phyloP scores from a whole-genome alignment of 2,329 filamentous ascomycete species.

The Paracorniculantispora psalliotae region DNA sequence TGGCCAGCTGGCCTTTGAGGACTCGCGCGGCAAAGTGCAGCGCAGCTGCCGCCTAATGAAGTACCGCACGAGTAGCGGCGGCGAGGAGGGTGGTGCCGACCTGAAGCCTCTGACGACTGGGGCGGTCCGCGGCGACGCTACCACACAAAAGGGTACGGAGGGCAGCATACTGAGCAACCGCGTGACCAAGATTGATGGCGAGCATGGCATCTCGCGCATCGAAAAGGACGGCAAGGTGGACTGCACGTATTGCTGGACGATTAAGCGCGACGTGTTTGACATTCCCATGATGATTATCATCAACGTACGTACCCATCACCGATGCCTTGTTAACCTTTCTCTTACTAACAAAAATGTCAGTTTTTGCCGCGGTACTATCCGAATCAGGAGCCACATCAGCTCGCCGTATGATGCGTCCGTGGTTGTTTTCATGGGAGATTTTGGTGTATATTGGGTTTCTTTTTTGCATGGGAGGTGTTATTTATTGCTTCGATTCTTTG shows the following conservation, averaged over 20 bases:
- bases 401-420: conserved; percentile 43
- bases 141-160: conserved; percentile 38
- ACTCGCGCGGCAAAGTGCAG: conserved; percentile 79
- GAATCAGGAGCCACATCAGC: conserved; percentile 50
- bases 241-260: conserved; percentile 94
- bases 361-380: conserved; percentile 57
- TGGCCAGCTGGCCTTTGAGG: conserved; percentile 84
- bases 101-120: conserved; percentile 35
- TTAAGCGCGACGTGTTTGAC: conserved; percentile 95
- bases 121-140: conserved; percentile 31
- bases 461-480: conserved; percentile 12
- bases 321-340: too few relatives aligned
- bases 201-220: conserved; percentile 75
- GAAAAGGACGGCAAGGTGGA: conserved; percentile 88
- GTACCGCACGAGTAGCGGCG: conserved; percentile 75
- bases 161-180: conserved; percentile 51
- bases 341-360: too few relatives aligned
- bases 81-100: conserved; percentile 49
- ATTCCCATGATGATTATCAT: conserved; percentile 98
- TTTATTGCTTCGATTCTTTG: too few relatives aligned
- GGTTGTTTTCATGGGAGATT: background rate
- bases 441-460: conserved; percentile 8
- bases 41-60: conserved; percentile 82
- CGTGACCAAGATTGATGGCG: conserved; percentile 60
- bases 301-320: conserved; percentile 64